These are phyloP conservation scores for Dispira simplex DNA, from an alignment of 192 early-diverging fungal species.

Conservation along the genomic window DNA sequence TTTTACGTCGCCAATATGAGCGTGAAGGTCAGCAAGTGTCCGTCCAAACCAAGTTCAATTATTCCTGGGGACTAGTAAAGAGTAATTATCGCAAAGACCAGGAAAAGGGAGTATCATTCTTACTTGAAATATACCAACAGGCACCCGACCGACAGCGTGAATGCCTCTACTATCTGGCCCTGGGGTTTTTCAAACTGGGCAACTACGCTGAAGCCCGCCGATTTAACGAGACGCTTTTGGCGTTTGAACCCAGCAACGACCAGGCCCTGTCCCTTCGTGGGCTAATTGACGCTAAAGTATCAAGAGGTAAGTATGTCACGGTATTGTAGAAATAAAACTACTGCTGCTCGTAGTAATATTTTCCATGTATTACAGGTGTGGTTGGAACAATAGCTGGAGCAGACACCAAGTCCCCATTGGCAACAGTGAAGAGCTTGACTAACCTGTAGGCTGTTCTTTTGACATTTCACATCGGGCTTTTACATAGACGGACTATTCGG, in stretches of 20 bases:
- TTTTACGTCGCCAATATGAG: conserved; percentile 53
- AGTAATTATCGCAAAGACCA: conserved; percentile 48
- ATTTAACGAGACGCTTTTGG: conserved; percentile 69
- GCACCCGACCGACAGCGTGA: conserved; percentile 72
- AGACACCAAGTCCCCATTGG: background rate
- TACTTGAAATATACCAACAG: conserved; percentile 75
- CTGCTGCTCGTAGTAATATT: background rate
- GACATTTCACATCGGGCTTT: background rate
- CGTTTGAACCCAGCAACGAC: conserved; percentile 67
- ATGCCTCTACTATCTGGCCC: conserved; percentile 86
- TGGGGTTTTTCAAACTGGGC: conserved; percentile 85
- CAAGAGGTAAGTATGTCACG: conserved; percentile 27
- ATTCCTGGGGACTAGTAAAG: conserved; percentile 83
- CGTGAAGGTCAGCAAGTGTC: conserved; percentile 46
- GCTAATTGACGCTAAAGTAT: conserved; percentile 72
- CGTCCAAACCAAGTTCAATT: conserved; percentile 93
- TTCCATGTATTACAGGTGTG: background rate
- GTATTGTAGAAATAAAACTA: background rate
- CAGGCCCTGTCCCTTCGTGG: conserved; percentile 56
- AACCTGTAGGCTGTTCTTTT: background rate
- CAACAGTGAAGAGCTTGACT: conserved; percentile 8
- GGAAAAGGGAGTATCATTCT: conserved; percentile 55
- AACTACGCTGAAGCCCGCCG: conserved; percentile 66
- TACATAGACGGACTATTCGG: conserved; percentile 69
- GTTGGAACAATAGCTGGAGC: background rate